Evolutionary conservation across 768 basidiomycete genomes (phyloP).

Genomic region (Cubamyces sp.): DNA sequence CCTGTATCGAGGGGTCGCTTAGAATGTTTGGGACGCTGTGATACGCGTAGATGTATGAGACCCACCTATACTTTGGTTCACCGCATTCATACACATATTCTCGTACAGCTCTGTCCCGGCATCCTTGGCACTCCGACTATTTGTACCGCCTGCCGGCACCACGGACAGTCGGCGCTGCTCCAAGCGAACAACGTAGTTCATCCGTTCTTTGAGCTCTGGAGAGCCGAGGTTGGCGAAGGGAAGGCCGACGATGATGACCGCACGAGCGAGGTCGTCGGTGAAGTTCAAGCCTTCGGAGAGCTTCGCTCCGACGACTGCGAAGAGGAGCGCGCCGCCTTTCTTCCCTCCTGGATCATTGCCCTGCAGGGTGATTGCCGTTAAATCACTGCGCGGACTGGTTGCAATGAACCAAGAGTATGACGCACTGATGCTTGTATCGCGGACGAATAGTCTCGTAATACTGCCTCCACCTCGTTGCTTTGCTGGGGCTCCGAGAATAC

Average conservation of each 20-base stretch:
- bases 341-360: slow-evolving; percentile 1
- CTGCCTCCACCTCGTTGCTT: slow-evolving; percentile 68
- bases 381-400: neutral
- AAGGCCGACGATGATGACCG: slow-evolving; percentile 85
- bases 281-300: slow-evolving; percentile 89
- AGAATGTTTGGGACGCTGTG: neutral
- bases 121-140: slow-evolving; percentile 54
- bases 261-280: slow-evolving; percentile 62
- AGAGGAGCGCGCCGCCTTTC: slow-evolving; percentile 72
- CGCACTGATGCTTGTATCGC: slow-evolving; percentile 37
- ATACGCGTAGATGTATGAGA: slow-evolving; percentile 1
- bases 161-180: slow-evolving; percentile 45
- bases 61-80: slow-evolving; percentile 96
- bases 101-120: slow-evolving; percentile 72
- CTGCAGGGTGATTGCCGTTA: neutral
- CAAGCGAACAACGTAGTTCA: slow-evolving; percentile 80
- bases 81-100: slow-evolving; percentile 90
- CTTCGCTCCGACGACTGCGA: slow-evolving; percentile 96
- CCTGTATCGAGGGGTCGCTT: slow-evolving; percentile 50
- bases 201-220: slow-evolving; percentile 86
- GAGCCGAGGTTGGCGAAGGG: slow-evolving; percentile 95
- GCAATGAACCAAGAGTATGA: neutral
- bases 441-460: slow-evolving; percentile 71
- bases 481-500: slow-evolving; percentile 90
- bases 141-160: slow-evolving; percentile 36